Base-by-base conservation (phyloP, 2,329 filamentous ascomycete genomes). In the Xylaria sp. region DNA sequence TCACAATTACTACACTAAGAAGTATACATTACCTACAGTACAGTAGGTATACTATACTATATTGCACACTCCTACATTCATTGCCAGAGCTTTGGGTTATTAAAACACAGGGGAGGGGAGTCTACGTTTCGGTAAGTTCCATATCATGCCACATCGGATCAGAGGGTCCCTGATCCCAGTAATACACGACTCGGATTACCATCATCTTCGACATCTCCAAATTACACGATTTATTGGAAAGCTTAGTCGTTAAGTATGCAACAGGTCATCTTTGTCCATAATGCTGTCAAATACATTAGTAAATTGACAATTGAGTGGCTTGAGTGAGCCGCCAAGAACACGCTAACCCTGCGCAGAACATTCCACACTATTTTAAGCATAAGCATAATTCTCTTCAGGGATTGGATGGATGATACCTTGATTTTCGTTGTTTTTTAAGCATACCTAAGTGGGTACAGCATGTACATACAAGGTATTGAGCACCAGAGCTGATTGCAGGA, bases 281-380 rank as follows among this genome's bases (percentile, higher is more conserved):
- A 38, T 64, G 56, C 38, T 67, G 57, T 61, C 65, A 67, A 67
- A 65, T 61, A 38, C 38, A 65, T 67, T 65, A 67, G 61, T 67
- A 67, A 67, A 64, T 64, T 39, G 22, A 49, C 44, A 49, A 38
- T 53, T n/a, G 17, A 33, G 36, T 61, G 61, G 56, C 13, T 51
- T 33, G 22, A 64, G 50, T 56, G 64, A 63, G 64, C 65, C 56
- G 56, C 65, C 61, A 67, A 67, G 65, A 51, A 17, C 7, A 1
- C 61, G 54, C 61, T 67, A 67, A 44, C 36, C 50, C n/a, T 59
- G 38, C 49, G 42, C 45, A 58, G 65, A 57, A 65, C 33, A 51
- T 61, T 61, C 57, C 47, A 56, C 51, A 36, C 65, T 67, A 67
- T 67, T 67, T 67, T 67, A 67, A 67, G 65, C 65, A 67, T 65